Evolutionary conservation across 225 moss, liverwort and hornwort species (phyloP).

Genomic region (Marchantia polymorpha): DNA sequence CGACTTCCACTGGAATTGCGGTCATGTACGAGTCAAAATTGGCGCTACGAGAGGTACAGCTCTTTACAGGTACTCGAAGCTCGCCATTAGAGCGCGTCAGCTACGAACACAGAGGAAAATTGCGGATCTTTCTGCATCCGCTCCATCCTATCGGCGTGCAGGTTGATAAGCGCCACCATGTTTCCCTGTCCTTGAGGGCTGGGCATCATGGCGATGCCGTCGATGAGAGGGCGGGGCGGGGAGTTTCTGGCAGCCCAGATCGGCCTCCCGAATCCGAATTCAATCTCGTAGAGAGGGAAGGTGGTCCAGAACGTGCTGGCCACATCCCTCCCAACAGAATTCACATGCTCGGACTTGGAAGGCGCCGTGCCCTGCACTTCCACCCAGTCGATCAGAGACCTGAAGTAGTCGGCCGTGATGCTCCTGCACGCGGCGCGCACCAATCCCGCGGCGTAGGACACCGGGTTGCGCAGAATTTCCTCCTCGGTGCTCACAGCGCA

Average conservation of each 20-base stretch:
- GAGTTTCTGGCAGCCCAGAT: conserved; percentile 27
- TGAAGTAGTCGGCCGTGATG: conserved; percentile 27
- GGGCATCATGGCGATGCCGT: conserved; percentile 35
- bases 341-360: conserved; percentile 19
- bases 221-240: conserved; percentile 32
- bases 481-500: conserved; percentile 17
- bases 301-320: conserved; percentile 29
- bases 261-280: conserved; percentile 27
- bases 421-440: background rate
- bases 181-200: conserved; percentile 10
- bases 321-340: conserved; percentile 18
- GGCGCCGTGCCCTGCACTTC: conserved; percentile 9
- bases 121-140: conserved; percentile 9
- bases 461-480: conserved; percentile 13
- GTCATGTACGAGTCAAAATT: background rate
- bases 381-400: conserved; percentile 35
- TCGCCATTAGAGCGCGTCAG: background rate
- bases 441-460: conserved; percentile 11
- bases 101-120: conserved; percentile 4
- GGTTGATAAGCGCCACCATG: conserved; percentile 32
- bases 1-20: background rate
- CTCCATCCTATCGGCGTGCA: conserved; percentile 26
- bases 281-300: conserved; percentile 30
- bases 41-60: background rate
- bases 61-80: background rate